Conservation (phyloP, 2,329 filamentous ascomycete species). For the Fusarium odoratissimum region DNA sequence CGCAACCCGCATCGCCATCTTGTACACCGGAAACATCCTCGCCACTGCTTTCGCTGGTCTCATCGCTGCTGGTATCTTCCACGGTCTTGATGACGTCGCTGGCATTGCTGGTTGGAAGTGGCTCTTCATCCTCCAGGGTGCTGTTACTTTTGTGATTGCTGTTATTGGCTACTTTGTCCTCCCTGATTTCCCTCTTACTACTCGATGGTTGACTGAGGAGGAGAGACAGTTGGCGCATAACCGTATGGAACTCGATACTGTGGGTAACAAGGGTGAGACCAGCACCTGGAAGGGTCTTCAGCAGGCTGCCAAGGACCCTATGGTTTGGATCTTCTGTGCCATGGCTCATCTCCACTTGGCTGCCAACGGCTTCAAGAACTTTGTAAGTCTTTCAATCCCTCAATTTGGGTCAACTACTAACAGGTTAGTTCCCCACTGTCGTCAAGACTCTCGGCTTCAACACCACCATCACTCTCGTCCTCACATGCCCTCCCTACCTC, state of each 20-base stretch:
- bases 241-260: conserved; percentile 59
- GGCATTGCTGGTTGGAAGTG: conserved; percentile 49
- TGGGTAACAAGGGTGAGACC: conserved; percentile 55
- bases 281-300: conserved; percentile 57
- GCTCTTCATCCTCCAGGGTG: conserved; percentile 75
- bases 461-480: conserved; percentile 47
- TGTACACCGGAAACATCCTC: conserved; percentile 56
- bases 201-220: conserved; percentile 56
- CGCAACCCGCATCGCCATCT: conserved; percentile 56
- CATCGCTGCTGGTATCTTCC: conserved; percentile 58
- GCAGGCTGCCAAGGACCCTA: conserved; percentile 58
- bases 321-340: conserved; percentile 61
- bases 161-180: conserved; percentile 46
- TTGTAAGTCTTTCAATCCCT: neutral
- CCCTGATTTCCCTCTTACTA: conserved; percentile 56
- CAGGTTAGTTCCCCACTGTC: conserved; percentile 39
- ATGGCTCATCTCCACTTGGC: conserved; percentile 64
- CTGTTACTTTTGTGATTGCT: conserved; percentile 49
- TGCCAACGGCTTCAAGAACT: conserved; percentile 59
- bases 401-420: fast-evolving
- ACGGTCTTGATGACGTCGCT: conserved; percentile 43
- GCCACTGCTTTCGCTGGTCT: conserved; percentile 56
- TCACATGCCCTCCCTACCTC: conserved; percentile 58
- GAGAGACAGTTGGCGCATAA: conserved; percentile 56
- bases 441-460: conserved; percentile 47